Base-by-base conservation (phyloP, 345 rosid genomes). In the Arabidopsis suecica region DNA sequence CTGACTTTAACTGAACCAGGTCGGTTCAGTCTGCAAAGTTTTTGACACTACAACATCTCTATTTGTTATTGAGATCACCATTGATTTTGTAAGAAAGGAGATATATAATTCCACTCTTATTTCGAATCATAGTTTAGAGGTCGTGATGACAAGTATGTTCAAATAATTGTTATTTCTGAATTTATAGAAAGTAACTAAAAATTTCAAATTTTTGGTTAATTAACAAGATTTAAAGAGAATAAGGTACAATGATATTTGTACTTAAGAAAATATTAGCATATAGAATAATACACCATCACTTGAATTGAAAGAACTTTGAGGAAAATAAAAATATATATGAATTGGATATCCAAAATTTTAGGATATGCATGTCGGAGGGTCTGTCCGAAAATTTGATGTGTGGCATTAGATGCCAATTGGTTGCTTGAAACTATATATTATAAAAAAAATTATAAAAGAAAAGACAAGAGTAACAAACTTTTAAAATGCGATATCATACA, bases 331-430 rank as follows among this genome's bases (percentile, higher is more conserved):
- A 41, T 48, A 42, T 41, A 25, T 25, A 25, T 48, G 57, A 44
- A 59, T 9, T 45, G 58, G 60, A 58, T 66, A 58, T 75, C 67
- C 73, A 75, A 48, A 64, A 22, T 51, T 33, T 33, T 11, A 76
- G 64, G 74, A 69, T 68, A 76, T 69, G 69, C 79, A 61, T 76
- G 49, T 69, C 55, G 69, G 74, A 40, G 20, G 50, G 60, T 61
- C 49, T 49, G 69, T 54, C 53, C 22, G 13, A 51, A 76, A 28
- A 60, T 68, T 50, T 68, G 73, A 51, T 61, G 56, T 68, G 61
- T 68, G 48, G 63, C 23, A 41, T 68, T 50, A 75, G 56, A 75
- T 76, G 64, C 64, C 48, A 64, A 20, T 23, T 23, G 5, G 28
- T 2, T 53, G 30, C 12, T 54, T 44, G 10, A 54, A 44, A 64